Base-by-base conservation (phyloP, 2,329 filamentous ascomycete genomes). In the Fusarium armeniacum region DNA sequence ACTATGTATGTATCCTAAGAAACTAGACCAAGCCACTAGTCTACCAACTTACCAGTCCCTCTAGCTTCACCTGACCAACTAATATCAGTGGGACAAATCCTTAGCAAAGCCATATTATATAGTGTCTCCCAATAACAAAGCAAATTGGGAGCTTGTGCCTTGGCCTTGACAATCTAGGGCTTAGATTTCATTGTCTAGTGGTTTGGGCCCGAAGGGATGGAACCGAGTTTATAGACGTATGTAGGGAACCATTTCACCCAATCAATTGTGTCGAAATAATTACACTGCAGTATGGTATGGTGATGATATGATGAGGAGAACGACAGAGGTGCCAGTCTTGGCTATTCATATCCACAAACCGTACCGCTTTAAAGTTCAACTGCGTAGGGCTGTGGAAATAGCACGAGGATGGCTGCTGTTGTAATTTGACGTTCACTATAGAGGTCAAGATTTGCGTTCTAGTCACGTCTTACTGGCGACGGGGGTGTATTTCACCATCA, bases 121-220 rank as follows among this genome's bases (percentile, higher is more conserved):
- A 26, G 47, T 20, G 47, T 38, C 24, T 53, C 20, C 7, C 11
- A 24, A 13, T 30, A 51, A 28, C 10, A n/a, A 52, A 15, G 13
- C 26, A 28, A 9, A 10, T 16, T 46, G 18, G 13, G 24, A 38
- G 20, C 33, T n/a, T 49, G 30, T 49, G 13, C 32, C 22, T 38
- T 47, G 24, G 33, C n/a, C 26, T 36, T 15, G 13, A 28, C 8
- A 18, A 6, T 18, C 7, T 13, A 6, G 18, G n/a, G 12, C 33
- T 51, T 24, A 24, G 6, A 15, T 20, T 20, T 20, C 3, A 20
- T n/a, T 35, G 20, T 8, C 20, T 30, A 30, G 10, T 3, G 54
- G 30, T 46, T 36, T 38, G 49, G 40, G 35, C 62, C 64, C 63
- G 41, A 43, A 58, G 44, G 43, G 33, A 62, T 26, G 64, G 67